Conservation (phyloP, 1,284 basidiomycete genomes). For the Phlebopus sp. region DNA sequence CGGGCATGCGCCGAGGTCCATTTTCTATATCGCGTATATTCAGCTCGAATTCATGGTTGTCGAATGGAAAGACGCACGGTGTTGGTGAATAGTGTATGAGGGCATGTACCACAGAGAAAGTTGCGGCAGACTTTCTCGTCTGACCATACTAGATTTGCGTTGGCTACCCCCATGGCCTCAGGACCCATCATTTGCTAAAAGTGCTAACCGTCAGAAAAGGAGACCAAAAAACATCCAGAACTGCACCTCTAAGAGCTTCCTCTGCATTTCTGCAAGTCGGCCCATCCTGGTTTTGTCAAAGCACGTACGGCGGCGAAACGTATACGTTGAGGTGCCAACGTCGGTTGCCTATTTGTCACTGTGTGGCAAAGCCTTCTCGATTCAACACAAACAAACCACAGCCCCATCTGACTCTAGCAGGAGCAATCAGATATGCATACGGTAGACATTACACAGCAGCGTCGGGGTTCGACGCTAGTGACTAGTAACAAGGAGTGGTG, state of each 20-base stretch:
- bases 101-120: slow-evolving; percentile 96
- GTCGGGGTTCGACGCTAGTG: too few species aligned
- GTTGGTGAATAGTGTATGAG: slow-evolving; percentile 97
- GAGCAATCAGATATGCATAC: neutral
- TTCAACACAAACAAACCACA: slow-evolving; percentile 30
- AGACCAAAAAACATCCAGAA: neutral
- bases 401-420: neutral
- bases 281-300: slow-evolving; percentile 55
- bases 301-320: neutral
- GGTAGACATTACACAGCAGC: neutral
- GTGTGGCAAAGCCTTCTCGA: slow-evolving; percentile 27
- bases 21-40: slow-evolving; percentile 72
- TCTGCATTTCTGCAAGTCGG: slow-evolving; percentile 86
- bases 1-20: slow-evolving; percentile 97
- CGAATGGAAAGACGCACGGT: slow-evolving; percentile 64
- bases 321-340: slow-evolving; percentile 6
- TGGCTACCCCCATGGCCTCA: slow-evolving; percentile 94
- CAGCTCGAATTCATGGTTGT: slow-evolving; percentile 1
- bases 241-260: slow-evolving; percentile 84
- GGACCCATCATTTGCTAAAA: slow-evolving; percentile 98
- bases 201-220: slow-evolving; percentile 5
- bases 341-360: slow-evolving; percentile 25
- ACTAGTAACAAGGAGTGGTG: slow-evolving; percentile 12
- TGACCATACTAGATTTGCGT: slow-evolving; percentile 91
- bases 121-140: slow-evolving; percentile 99